phyloP scores from a whole-genome alignment of 495 filamentous ascomycete species.

The Podospora conica region DNA sequence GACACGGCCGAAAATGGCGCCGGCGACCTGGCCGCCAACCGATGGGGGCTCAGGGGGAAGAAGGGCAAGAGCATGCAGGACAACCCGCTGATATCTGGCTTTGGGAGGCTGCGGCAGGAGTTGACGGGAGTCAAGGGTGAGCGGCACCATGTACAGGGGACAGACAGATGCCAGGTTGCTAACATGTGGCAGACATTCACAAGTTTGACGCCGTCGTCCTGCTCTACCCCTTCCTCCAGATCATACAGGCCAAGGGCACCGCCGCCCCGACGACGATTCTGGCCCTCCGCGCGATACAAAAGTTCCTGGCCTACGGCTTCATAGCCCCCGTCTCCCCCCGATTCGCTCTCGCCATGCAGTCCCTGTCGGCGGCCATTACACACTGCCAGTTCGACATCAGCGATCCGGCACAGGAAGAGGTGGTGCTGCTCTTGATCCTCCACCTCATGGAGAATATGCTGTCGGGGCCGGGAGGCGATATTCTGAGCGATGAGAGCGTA shows the following conservation, averaged over 20 bases:
- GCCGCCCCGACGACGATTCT: constrained; percentile 94
- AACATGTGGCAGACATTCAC: constrained; percentile 60
- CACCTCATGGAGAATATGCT: constrained; percentile 98
- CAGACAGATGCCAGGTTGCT: constrained; percentile 7
- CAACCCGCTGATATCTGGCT: constrained; percentile 93
- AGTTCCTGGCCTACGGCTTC: constrained; percentile 93
- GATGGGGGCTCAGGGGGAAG: constrained; percentile 92
- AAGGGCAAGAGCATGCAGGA: constrained; percentile 98
- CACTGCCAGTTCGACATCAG: constrained; percentile 97
- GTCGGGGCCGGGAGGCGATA: constrained; percentile 80
- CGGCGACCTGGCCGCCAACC: constrained; percentile 44
- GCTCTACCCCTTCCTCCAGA: constrained; percentile 92
- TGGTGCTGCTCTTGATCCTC: constrained; percentile 85
- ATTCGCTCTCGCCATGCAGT: constrained; percentile 86
- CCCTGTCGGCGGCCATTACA: constrained; percentile 88
- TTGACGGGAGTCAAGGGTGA: constrained; percentile 81
- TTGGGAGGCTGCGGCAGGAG: constrained; percentile 82
- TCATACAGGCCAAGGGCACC: constrained; percentile 93
- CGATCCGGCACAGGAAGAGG: constrained; percentile 89
- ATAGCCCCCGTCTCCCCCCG: constrained; percentile 76
- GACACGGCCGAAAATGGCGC: constrained; percentile 24
- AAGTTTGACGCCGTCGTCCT: constrained; percentile 84
- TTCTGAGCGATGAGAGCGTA: constrained; percentile 92
- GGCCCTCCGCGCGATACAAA: constrained; percentile 90
- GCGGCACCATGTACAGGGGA: neutral